Base-by-base conservation (phyloP, 176 grass and related monocot genomes). In the Pontederia paniculata region DNA sequence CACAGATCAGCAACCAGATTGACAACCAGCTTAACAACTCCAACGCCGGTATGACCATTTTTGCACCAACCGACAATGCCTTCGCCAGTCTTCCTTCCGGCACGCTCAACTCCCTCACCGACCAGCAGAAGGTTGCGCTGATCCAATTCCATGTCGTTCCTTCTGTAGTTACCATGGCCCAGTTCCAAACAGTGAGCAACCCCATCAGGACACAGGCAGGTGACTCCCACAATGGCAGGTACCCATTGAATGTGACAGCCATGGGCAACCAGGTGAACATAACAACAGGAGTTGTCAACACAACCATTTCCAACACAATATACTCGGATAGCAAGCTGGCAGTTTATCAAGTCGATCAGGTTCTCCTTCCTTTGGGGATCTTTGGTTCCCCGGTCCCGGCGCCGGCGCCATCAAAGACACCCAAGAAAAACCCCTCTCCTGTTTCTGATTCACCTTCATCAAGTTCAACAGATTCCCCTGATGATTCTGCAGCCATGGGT, bases 181-280 rank as follows among this genome's bases (percentile, higher is more conserved):
- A 98, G 67, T 98, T 98, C 60, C 63, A 88, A 55, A 98, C 93
- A 0, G 78, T 87, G 6, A 98, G 86, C 86, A 98, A 98, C 77
- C 93, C 93, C 18, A 61, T 98, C 7, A 77, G 83, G 31, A 98
- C 93, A 52, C 86, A 98, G 60, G 93, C 93, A 17, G 93, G 93
- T 3, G 83, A 74, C 77, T 51, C 17, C 42, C 54, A 72, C 17
- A 80, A 73, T 15, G 86, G 80, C 11, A 62, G 84, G 69, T 91
- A 80, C 68, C 80, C 93, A 14, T 78, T 98, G 52, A 98, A 98
- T 66, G 70, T 98, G 28, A 88, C 80, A 45, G 25, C 83, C 48
- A 68, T 76, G 23, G 73, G 72, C 51, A 75, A 70, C 55, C 69
- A 82, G 31, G 87, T 88, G 8, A 98, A 98, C 52, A 75, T 98